Conservation (phyloP, 1,139 yeast genomes). For the Protomyces arabidopsidicola region DNA sequence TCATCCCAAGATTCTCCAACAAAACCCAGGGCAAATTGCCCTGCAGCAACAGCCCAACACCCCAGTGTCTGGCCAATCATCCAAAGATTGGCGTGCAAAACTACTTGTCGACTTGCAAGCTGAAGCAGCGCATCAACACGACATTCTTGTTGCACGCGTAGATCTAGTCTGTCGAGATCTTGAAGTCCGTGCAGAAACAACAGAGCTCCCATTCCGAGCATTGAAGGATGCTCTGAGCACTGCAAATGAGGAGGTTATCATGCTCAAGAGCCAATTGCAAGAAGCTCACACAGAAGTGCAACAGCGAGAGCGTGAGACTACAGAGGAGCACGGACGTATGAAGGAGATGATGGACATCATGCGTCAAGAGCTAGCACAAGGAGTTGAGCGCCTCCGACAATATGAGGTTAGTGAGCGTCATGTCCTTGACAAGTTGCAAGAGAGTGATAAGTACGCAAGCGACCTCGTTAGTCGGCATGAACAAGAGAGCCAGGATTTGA, state of each 20-base stretch:
- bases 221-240: background rate
- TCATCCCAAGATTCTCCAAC: too few relatives aligned
- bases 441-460: background rate
- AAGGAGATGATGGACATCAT: background rate
- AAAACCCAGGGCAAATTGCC: background rate
- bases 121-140: slow-evolving; percentile 11
- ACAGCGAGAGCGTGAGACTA: slow-evolving; percentile 1
- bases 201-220: slow-evolving; percentile 8
- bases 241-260: background rate
- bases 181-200: slow-evolving; percentile 6
- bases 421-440: background rate
- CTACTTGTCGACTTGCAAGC: slow-evolving; percentile 8
- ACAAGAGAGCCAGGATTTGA: background rate
- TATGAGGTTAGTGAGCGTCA: background rate
- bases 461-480: too few relatives aligned
- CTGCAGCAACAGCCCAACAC: slow-evolving; percentile 13
- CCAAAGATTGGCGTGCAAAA: slow-evolving; percentile 6
- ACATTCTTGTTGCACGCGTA: background rate
- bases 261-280: background rate
- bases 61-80: slow-evolving; percentile 8
- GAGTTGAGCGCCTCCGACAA: background rate
- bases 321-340: background rate
- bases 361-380: background rate
- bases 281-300: slow-evolving; percentile 2
- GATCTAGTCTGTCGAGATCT: slow-evolving; percentile 15